phyloP scores from a whole-genome alignment of 2,329 filamentous ascomycete genomes.

The Ceratocystis smalleyi region DNA sequence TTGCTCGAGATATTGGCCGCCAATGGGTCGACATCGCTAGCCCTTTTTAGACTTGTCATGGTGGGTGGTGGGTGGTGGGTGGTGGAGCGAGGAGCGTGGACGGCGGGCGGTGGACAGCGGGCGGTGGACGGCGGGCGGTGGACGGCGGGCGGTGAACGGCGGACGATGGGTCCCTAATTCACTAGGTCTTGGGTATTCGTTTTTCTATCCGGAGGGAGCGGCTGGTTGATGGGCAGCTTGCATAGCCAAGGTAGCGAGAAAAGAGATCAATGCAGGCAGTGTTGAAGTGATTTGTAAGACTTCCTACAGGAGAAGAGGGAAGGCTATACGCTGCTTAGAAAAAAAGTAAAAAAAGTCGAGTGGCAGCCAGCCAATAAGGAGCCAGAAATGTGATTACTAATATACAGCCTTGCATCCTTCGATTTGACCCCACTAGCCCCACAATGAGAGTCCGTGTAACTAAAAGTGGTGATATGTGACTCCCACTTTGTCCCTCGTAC shows the following conservation, averaged over 20 bases:
- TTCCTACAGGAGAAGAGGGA: background rate
- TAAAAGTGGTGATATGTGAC: too few species aligned
- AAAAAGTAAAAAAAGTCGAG: slow-evolving; percentile 8
- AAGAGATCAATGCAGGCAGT: background rate
- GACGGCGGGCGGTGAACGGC: background rate
- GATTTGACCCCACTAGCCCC: background rate
- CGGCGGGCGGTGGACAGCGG: too few species aligned
- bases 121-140: too few species aligned
- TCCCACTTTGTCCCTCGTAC: too few species aligned
- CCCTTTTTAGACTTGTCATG: slow-evolving; percentile 53
- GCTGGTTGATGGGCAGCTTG: background rate
- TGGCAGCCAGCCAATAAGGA: slow-evolving; percentile 1
- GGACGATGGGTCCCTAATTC: background rate
- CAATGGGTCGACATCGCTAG: slow-evolving; percentile 35
- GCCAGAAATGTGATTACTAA: background rate
- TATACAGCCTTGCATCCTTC: slow-evolving; percentile 2
- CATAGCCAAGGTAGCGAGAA: background rate
- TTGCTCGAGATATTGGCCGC: slow-evolving; percentile 80
- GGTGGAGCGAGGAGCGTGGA: too few species aligned
- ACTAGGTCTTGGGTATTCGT: background rate
- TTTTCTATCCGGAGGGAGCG: background rate
- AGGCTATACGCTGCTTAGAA: background rate
- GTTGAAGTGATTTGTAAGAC: background rate
- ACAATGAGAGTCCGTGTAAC: background rate
- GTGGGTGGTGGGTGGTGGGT: slow-evolving; percentile 19